Evolutionary conservation across 2,329 filamentous ascomycete genomes (phyloP).

Genomic region (Paecilomyces fulvus): DNA sequence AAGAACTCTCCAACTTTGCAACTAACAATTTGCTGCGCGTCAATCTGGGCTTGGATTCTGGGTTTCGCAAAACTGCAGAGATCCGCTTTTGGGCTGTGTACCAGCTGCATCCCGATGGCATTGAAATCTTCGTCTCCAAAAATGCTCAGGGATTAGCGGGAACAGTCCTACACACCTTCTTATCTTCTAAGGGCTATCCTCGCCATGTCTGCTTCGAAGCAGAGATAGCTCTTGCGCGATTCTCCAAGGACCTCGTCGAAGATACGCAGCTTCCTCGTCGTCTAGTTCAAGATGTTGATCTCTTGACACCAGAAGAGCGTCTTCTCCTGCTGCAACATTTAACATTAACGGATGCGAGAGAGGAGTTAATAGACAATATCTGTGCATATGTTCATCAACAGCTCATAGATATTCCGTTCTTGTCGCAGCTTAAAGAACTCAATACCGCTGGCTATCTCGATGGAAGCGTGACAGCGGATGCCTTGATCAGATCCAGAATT

Average conservation of each 20-base stretch:
- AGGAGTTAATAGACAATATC: constrained; percentile 20
- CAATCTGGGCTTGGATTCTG: constrained; percentile 33
- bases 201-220: constrained; percentile 32
- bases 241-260: constrained; percentile 22
- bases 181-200: constrained; percentile 33
- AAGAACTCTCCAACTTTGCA: constrained; percentile 21
- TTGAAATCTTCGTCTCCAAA: constrained; percentile 37
- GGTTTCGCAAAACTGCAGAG: constrained; percentile 28
- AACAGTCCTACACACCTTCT: constrained; percentile 39
- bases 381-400: constrained; percentile 24
- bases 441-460: constrained; percentile 34
- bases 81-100: constrained; percentile 36
- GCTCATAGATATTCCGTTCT: constrained; percentile 30
- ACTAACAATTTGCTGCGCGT: constrained; percentile 21
- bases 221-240: constrained; percentile 30
- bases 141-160: constrained; percentile 35
- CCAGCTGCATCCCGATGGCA: constrained; percentile 23
- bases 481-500: constrained; percentile 31
- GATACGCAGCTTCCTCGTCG: constrained; percentile 27
- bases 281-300: constrained; percentile 34
- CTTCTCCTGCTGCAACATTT: constrained; percentile 33
- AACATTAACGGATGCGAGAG: constrained; percentile 19
- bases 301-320: constrained; percentile 34
- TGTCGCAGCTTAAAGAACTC: constrained; percentile 31
- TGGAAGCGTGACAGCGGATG: constrained; percentile 26